Conservation (phyloP, 176 grass and related monocot species). For the Musa troglodytarum region DNA sequence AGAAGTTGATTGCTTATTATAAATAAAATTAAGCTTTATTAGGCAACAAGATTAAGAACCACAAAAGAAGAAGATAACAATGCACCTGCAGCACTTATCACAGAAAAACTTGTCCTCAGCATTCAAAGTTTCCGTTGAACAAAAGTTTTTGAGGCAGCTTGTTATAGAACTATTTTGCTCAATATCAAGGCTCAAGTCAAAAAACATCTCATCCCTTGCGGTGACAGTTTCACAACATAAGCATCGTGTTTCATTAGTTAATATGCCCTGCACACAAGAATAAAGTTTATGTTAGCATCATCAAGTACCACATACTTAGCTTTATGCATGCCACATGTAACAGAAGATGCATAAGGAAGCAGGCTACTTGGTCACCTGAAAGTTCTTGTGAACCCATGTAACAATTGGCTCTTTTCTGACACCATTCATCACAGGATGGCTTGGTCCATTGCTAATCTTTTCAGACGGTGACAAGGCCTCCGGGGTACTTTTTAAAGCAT, state of each 20-base stretch:
- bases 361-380: slow-evolving; percentile 48
- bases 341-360: slow-evolving; percentile 6
- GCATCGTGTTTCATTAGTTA: slow-evolving; percentile 88
- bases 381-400: slow-evolving; percentile 85
- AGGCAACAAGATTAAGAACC: too few species aligned
- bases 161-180: slow-evolving; percentile 98
- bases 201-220: slow-evolving; percentile 82
- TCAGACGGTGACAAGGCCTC: slow-evolving; percentile 28
- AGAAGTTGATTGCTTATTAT: too few species aligned
- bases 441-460: slow-evolving; percentile 54
- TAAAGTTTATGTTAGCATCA: slow-evolving; percentile 11
- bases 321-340: slow-evolving; percentile 9
- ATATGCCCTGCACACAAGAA: slow-evolving; percentile 49
- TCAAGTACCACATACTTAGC: neutral
- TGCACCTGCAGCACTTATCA: slow-evolving; percentile 92
- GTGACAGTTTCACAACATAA: slow-evolving; percentile 92
- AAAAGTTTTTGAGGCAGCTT: slow-evolving; percentile 93
- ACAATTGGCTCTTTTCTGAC: slow-evolving; percentile 56
- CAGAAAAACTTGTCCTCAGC: slow-evolving; percentile 98
- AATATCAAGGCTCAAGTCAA: slow-evolving; percentile 86
- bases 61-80: neutral
- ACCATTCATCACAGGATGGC: slow-evolving; percentile 53
- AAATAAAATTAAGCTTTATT: too few species aligned
- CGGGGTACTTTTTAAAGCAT: slow-evolving; percentile 38
- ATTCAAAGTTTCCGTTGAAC: slow-evolving; percentile 92